Evolutionary conservation across 305 asterid genomes (phyloP).

Genomic region (Fraxinus platypoda): DNA sequence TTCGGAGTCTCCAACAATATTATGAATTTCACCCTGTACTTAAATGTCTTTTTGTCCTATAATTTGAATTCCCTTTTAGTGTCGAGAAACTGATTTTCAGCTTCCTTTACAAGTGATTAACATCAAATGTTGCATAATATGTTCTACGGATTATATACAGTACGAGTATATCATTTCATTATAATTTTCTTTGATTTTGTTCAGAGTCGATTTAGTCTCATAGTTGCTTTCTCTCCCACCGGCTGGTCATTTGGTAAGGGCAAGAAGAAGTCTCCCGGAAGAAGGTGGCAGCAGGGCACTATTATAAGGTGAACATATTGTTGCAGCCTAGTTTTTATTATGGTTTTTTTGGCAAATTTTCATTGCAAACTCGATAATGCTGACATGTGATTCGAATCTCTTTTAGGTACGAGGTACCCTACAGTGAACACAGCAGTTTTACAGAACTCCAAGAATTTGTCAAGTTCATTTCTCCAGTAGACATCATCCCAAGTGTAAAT

Average conservation of each 20-base stretch:
- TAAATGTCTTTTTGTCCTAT: neutral
- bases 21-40: neutral
- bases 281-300: conserved; percentile 94
- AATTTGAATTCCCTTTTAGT: neutral
- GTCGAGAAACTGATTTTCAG: neutral
- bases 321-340: neutral
- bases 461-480: conserved; percentile 64
- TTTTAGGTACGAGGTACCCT: conserved; percentile 91
- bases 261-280: conserved; percentile 73
- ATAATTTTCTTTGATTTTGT: conserved; percentile 2
- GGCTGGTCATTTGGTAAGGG: conserved; percentile 97
- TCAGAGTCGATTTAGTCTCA: conserved; percentile 69
- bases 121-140: neutral
- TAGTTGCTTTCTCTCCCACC: conserved; percentile 90
- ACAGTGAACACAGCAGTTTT: conserved; percentile 93
- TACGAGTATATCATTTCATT: neutral
- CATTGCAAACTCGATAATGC: neutral
- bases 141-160: neutral
- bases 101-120: neutral
- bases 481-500: conserved; percentile 86
- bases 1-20: neutral
- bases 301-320: conserved; percentile 60
- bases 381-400: neutral
- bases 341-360: neutral
- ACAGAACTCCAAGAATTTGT: conserved; percentile 83